These are phyloP conservation scores for Pyropia yezoensis DNA, from an alignment of 23 red algal genomes.

Conservation along the genomic window DNA sequence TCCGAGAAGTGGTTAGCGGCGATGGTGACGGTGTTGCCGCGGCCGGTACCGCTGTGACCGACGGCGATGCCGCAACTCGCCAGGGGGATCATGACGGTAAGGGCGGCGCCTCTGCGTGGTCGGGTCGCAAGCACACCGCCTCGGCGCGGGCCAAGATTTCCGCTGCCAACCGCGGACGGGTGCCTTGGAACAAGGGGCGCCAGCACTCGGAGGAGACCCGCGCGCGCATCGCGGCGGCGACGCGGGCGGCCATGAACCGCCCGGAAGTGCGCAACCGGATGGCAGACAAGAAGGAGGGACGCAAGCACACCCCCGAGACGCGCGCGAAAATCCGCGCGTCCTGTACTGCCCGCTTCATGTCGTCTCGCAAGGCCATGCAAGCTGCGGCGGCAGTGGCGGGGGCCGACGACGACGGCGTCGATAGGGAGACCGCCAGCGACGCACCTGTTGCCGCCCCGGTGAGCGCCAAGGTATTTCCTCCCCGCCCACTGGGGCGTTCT, in stretches of 20 bases:
- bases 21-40: no score
- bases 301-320: conserved; percentile 33
- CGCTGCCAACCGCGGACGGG: conserved; percentile 51
- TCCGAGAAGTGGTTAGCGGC: no score
- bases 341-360: no score
- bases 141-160: conserved; percentile 65
- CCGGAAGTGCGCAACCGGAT: conserved; percentile 41
- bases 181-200: conserved; percentile 90
- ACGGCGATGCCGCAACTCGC: no score
- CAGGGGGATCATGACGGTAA: no score
- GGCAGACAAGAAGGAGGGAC: conserved; percentile 7
- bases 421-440: background rate
- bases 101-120: background rate
- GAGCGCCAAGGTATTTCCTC: background rate
- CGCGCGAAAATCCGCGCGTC: conserved; percentile 41
- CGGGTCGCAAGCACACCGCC: conserved; percentile 37
- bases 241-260: conserved; percentile 41
- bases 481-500: background rate
- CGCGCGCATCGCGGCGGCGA: conserved; percentile 59
- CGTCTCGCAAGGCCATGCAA: no score
- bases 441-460: background rate
- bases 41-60: no score
- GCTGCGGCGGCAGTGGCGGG: no score
- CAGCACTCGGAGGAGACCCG: conserved; percentile 70
- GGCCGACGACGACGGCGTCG: background rate